Base-by-base conservation (phyloP, 805 yeast genomes). In the Starmerella apis region DNA sequence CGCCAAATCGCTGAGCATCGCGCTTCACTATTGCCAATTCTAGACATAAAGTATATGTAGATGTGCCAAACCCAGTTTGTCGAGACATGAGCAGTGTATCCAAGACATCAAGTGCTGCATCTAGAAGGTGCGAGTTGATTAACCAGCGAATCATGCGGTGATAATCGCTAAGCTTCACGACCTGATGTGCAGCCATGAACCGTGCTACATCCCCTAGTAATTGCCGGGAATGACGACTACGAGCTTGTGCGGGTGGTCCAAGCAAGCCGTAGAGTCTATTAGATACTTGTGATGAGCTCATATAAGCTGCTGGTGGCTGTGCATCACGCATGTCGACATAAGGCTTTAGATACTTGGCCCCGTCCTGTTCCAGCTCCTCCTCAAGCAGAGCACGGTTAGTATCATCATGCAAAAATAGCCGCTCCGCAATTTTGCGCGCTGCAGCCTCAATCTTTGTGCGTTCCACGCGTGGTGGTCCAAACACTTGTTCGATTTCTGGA, bases 371-470 rank as follows among this genome's bases (percentile, higher is more conserved):
- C 22, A 53, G 55, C 33, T 59, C 62, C 24, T 47, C 43, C 41
- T 59, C 61, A 7, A 58, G 49, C 27, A 59, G 23, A 2, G 59
- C 59, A 27, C 60, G 55, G 43, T 63, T 64, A 36, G 60, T 54
- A 11, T 57, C 51, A 36, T 57, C 66, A 46, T 59, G 56, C n/a
- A 64, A 47, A 49, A 59, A 47, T 33, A 65, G 58, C 18, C 56
- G 50, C 45, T 64, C 66, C 13, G 67, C 65, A 23, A 64, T 54
- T 51, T 57, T 58, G 27, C 68, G 51, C 32, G 61, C 61, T 0
- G 61, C 59, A 0, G 65, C 65, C 49, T 63, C 64, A 13, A 61
- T 38, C 9, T 54, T 44, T 4, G 64, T 59, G 38, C 61, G 56
- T 38, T 64, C 58, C 5, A 59, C 51, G 3, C 59, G 52, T 10